Evolutionary conservation across 805 yeast genomes (phyloP), one percentile per base, ranked within the genome.

Genomic region (Clavispora carvajalis): DNA sequence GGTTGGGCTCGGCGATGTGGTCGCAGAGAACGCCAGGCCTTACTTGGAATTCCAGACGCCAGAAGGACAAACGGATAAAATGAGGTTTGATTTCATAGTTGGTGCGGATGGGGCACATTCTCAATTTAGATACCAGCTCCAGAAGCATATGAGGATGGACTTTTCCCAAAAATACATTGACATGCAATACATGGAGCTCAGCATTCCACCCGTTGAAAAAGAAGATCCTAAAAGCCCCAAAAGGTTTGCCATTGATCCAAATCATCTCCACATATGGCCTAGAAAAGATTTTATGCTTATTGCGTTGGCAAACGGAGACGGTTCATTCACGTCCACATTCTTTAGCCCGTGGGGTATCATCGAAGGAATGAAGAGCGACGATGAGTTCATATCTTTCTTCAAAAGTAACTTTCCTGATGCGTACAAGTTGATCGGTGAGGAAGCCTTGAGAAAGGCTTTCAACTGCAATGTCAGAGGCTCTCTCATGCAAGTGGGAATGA

Each of bases 251-350:
- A 66, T 85, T 17, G 77, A 80, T 48, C 81, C 89, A 7, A 79
- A 86, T 61, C 88, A 86, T 57, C 70, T 90, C 38, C 97, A 90
- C 54, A 86, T 90, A 34, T 90, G 97, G 97, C 97, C 97, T 4
- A 69, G 96, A 34, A 77, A 80, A 43, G 72, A 85, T 39, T 86
- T 70, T 57, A 90, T 90, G 97, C 72, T 90, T 50, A 90, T 90
- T 53, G 96, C 96, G 0, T 70, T 90, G 43, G 85, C 97, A 8
- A 90, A 90, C 51, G 60, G 65, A 18, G 95, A 86, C 57, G 93
- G 91, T 0, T 81, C 95, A 5, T 90, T 89, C 60, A 90, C 96
- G 0, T 82, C 87, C 1, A 90, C 97, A 0, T 80, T 89, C 49
- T 90, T 90, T 66, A 88, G 87, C 9, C 87, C 96, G 1, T 82